phyloP scores from a whole-genome alignment of 208 protist genomes.

The Acanthamoeba lugdunensis region DNA sequence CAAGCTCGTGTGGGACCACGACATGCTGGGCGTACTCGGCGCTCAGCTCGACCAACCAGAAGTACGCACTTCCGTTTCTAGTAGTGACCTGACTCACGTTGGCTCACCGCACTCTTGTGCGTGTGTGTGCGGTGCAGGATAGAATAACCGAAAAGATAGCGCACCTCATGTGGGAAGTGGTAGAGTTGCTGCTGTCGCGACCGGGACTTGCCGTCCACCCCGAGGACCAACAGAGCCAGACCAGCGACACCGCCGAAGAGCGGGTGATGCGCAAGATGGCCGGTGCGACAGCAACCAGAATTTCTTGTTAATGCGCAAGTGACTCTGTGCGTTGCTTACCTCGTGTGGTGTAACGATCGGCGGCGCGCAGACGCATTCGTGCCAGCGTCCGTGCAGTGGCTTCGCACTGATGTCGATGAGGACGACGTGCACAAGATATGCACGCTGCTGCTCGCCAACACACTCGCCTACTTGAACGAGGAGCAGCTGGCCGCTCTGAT shows the following conservation, averaged over 20 bases:
- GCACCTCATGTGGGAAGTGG: background rate
- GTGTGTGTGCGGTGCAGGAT: background rate
- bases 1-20: conserved; percentile 3
- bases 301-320: background rate
- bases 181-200: background rate
- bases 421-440: background rate
- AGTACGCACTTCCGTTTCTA: background rate
- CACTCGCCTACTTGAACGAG: background rate
- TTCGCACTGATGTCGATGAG: background rate
- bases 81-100: too few species aligned
- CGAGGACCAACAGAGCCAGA: background rate
- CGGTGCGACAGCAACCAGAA: background rate
- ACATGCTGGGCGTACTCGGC: background rate
- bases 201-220: background rate
- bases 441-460: background rate
- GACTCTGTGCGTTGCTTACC: too few species aligned
- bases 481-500: too few species aligned
- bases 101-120: background rate
- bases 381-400: background rate
- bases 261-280: background rate
- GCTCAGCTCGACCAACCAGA: background rate
- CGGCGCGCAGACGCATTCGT: background rate
- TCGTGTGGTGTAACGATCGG: background rate
- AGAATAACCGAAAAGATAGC: background rate
- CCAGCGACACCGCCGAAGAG: background rate